phyloP scores from a whole-genome alignment of 345 rosid species.

The Lumnitzera littorea region DNA sequence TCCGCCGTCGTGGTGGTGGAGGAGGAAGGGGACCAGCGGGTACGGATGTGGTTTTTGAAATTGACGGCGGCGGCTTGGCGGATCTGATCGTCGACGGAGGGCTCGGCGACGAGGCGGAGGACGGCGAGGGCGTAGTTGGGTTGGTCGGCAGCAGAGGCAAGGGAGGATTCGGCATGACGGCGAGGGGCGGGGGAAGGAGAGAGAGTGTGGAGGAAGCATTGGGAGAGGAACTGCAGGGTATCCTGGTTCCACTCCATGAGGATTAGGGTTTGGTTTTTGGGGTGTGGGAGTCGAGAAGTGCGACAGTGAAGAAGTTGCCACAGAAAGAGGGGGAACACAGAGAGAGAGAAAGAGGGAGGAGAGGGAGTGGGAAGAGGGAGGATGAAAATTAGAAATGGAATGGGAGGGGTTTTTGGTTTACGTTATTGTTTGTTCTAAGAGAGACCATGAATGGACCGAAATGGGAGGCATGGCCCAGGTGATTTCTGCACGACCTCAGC shows the following conservation, averaged over 20 bases:
- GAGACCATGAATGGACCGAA: no score
- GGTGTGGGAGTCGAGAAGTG: no score
- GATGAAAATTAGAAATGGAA: no score
- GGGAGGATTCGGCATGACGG: conserved; percentile 67
- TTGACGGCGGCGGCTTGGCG: conserved; percentile 94
- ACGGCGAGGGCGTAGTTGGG: conserved; percentile 78
- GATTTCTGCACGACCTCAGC: no score
- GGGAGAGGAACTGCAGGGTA: conserved; percentile 67
- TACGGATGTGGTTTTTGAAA: conserved; percentile 87
- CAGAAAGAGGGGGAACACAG: no score
- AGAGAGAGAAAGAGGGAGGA: no score
- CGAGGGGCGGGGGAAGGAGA: conserved; percentile 76
- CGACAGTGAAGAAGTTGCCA: no score
- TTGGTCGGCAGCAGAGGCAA: conserved; percentile 49
- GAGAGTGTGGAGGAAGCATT: conserved; percentile 76
- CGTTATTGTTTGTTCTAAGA: no score
- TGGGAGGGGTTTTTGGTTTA: no score
- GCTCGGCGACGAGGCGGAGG: conserved; percentile 71
- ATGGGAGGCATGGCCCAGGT: no score
- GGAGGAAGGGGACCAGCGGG: conserved; percentile 62
- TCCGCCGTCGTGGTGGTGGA: conserved; percentile 12
- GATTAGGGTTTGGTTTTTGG: no score
- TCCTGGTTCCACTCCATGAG: conserved; percentile 58
- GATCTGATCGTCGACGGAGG: conserved; percentile 71
- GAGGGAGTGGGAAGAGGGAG: no score